Evolutionary conservation across 495 filamentous ascomycete species (phyloP).

Genomic region (Aspergillus haitiensis): DNA sequence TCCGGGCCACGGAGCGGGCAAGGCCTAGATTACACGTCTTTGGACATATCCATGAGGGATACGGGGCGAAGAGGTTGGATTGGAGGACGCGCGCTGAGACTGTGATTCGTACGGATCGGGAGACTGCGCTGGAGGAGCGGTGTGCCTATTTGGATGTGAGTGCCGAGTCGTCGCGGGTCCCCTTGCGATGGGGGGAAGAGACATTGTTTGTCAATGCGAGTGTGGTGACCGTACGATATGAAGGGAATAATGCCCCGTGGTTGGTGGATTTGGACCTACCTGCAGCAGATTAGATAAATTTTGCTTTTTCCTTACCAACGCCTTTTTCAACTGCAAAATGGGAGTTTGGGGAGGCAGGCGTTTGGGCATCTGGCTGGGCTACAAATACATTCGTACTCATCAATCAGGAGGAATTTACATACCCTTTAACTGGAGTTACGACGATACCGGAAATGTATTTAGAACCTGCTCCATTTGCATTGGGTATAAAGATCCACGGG

Average conservation of each 20-base stretch:
- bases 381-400: too few relatives aligned
- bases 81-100: conserved; percentile 43
- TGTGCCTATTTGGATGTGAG: conserved; percentile 48
- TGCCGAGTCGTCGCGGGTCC: conserved; percentile 24
- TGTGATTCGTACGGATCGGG: conserved; percentile 31
- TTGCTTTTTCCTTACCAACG: background rate
- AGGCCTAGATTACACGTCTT: conserved; percentile 58
- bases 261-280: conserved; percentile 59
- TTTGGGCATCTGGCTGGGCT: too few relatives aligned
- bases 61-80: conserved; percentile 61
- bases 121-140: conserved; percentile 43
- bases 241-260: conserved; percentile 58
- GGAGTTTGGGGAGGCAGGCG: too few relatives aligned
- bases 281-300: conserved; percentile 1
- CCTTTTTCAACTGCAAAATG: too few relatives aligned
- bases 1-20: conserved; percentile 42
- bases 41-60: conserved; percentile 68
- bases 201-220: conserved; percentile 76
- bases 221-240: conserved; percentile 54
- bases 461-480: too few relatives aligned
- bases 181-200: conserved; percentile 51
- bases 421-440: too few relatives aligned
- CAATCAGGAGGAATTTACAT: too few relatives aligned
- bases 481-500: too few relatives aligned
- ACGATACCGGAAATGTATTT: too few relatives aligned